These are phyloP conservation scores for Candida maltosa DNA, from an alignment of 805 yeast species.

Conservation along the genomic window DNA sequence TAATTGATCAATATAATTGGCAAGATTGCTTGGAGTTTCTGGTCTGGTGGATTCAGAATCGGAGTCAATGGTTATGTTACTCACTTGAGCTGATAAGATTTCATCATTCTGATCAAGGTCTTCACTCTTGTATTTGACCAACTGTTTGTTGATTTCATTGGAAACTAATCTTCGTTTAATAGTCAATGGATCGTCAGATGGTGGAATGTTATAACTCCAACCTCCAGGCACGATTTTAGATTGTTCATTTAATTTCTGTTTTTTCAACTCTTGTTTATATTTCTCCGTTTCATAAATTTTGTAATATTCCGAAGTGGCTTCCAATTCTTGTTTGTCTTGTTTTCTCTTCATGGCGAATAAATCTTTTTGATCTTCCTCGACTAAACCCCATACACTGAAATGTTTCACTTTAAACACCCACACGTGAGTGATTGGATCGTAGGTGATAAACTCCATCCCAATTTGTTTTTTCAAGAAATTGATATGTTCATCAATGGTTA, in stretches of 20 bases:
- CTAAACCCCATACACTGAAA: constrained; percentile 91
- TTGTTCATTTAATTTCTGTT: constrained; percentile 26
- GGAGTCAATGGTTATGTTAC: constrained; percentile 30
- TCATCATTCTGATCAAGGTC: constrained; percentile 14
- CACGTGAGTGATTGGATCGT: constrained; percentile 67
- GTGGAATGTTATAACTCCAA: constrained; percentile 21
- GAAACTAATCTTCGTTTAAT: constrained; percentile 28
- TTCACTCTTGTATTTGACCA: constrained; percentile 18
- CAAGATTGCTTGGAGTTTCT: constrained; percentile 12
- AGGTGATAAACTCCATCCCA: constrained; percentile 80
- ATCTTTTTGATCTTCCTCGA: constrained; percentile 27
- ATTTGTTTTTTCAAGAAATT: constrained; percentile 46
- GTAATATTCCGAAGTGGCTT: constrained; percentile 27
- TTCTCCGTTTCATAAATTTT: constrained; percentile 27
- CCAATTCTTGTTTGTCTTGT: constrained; percentile 42
- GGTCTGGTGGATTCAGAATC: constrained; percentile 8
- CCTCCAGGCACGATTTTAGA: constrained; percentile 36
- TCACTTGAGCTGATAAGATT: constrained; percentile 23
- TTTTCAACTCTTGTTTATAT: constrained; percentile 30
- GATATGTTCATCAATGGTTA: constrained; percentile 46
- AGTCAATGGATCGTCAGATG: constrained; percentile 17
- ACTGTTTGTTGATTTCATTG: constrained; percentile 26
- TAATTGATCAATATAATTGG: constrained; percentile 28
- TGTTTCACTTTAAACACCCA: constrained; percentile 87
- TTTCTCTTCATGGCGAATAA: constrained; percentile 30